A percentile compares a stretch with the other conserved stretches of the same genome.
Conservation (phyloP, 805 yeast species). For the Tetrapisispora arboricola region DNA sequence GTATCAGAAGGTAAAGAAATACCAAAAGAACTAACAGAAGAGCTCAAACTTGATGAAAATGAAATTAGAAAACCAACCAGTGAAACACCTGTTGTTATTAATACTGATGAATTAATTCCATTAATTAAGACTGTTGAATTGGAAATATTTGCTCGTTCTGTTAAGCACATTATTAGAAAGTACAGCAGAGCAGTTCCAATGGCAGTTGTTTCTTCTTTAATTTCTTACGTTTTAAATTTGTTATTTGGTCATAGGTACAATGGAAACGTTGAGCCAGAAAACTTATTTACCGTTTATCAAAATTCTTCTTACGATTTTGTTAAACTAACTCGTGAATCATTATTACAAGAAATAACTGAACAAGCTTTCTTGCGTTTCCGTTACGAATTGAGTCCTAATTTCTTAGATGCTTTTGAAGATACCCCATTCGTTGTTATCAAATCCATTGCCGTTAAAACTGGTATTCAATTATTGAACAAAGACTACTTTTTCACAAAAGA, state of each 20-base stretch:
- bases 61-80: conserved; percentile 29
- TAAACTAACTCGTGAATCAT: conserved; percentile 36
- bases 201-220: conserved; percentile 45
- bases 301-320: conserved; percentile 34
- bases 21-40: conserved; percentile 28
- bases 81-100: conserved; percentile 27
- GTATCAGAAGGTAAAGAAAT: conserved; percentile 28
- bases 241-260: conserved; percentile 47
- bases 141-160: conserved; percentile 73
- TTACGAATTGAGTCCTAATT: conserved; percentile 39
- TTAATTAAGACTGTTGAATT: conserved; percentile 36
- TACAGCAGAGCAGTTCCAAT: conserved; percentile 39
- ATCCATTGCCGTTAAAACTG: conserved; percentile 65
- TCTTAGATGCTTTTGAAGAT: conserved; percentile 33
- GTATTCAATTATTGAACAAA: conserved; percentile 68
- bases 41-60: conserved; percentile 24
- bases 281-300: conserved; percentile 40
- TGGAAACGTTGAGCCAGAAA: conserved; percentile 30
- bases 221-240: conserved; percentile 63
- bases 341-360: conserved; percentile 35
- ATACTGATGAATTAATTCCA: conserved; percentile 33
- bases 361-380: conserved; percentile 60
- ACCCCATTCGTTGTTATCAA: conserved; percentile 44
- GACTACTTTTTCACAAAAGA: conserved; percentile 34
- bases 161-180: conserved; percentile 61